These are phyloP conservation scores for Aspergillus brunneoviolaceus DNA, from an alignment of 2,329 filamentous ascomycete species.

Conservation along the genomic window DNA sequence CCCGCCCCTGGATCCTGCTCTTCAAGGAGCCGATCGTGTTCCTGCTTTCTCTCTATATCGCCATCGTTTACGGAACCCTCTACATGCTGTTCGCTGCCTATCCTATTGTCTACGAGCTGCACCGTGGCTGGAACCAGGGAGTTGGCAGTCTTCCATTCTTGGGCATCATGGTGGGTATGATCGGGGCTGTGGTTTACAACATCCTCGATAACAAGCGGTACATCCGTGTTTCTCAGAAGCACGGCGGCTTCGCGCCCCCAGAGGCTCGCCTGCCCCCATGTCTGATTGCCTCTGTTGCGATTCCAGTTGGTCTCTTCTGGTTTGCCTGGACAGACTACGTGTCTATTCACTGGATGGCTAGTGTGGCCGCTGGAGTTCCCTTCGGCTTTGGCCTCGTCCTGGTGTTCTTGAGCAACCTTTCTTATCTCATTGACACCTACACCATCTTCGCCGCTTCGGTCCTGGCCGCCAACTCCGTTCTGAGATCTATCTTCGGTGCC, in stretches of 20 bases:
- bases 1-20: constrained; percentile 50
- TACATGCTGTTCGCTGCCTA: constrained; percentile 56
- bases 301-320: constrained; percentile 60
- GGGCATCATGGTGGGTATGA: constrained; percentile 47
- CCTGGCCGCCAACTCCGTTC: constrained; percentile 46
- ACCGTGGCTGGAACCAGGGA: constrained; percentile 49
- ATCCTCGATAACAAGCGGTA: constrained; percentile 46
- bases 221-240: constrained; percentile 40
- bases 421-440: constrained; percentile 46
- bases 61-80: constrained; percentile 53
- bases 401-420: constrained; percentile 43
- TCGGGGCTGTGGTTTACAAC: constrained; percentile 41
- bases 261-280: constrained; percentile 56
- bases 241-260: constrained; percentile 60
- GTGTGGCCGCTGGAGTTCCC: constrained; percentile 37
- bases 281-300: constrained; percentile 50
- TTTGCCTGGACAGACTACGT: constrained; percentile 59
- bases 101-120: constrained; percentile 50
- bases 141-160: constrained; percentile 51
- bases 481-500: constrained; percentile 49
- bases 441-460: constrained; percentile 46
- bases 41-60: constrained; percentile 51
- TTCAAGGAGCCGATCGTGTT: constrained; percentile 54
- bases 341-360: constrained; percentile 41
- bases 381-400: constrained; percentile 47